Conservation (phyloP, 106 monocot genomes). For the Phalaenopsis equestris region DNA sequence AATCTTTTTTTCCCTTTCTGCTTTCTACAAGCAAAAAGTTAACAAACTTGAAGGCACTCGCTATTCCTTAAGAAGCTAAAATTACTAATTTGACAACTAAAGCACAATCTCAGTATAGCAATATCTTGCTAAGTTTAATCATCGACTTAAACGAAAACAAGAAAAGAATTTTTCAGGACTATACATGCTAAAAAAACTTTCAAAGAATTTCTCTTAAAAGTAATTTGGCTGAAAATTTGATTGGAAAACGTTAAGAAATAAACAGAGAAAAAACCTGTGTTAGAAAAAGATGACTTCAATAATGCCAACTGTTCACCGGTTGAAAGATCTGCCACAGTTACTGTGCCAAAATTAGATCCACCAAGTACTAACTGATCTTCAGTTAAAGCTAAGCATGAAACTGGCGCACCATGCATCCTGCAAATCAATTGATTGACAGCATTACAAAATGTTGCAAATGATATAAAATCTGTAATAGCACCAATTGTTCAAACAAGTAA, state of each 20-base stretch:
- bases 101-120: neutral
- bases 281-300: constrained; percentile 63
- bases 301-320: constrained; percentile 60
- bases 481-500: neutral
- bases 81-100: neutral
- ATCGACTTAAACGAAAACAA: neutral
- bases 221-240: neutral
- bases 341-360: constrained; percentile 73
- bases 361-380: constrained; percentile 68
- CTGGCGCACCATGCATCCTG: constrained; percentile 69
- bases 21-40: neutral
- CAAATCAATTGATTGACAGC: neutral
- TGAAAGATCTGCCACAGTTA: constrained; percentile 65
- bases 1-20: neutral
- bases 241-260: neutral
- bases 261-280: constrained; percentile 38
- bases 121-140: neutral
- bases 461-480: neutral
- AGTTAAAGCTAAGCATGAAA: constrained; percentile 64
- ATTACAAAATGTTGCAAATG: neutral
- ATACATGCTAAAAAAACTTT: too few species aligned
- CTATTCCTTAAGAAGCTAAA: neutral
- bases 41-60: neutral
- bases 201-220: neutral
- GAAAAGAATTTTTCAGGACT: too few species aligned